Conservation (phyloP, 1,139 yeast species). For the Yamadazyma pseudoaaseri region DNA sequence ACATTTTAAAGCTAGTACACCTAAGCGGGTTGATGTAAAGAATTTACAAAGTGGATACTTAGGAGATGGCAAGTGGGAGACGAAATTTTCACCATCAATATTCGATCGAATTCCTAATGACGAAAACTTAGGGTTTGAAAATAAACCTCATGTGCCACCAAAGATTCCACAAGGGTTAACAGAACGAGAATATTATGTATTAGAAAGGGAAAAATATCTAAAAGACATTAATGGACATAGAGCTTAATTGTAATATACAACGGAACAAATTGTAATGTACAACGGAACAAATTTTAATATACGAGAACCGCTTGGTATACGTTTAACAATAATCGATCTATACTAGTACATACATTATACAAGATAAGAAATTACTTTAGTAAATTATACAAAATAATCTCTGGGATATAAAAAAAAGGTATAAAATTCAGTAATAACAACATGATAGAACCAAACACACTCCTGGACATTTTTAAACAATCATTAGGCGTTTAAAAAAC, state of each 20-base stretch:
- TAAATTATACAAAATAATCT: conserved; percentile 13
- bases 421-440: conserved; percentile 11
- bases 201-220: conserved; percentile 42
- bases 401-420: conserved; percentile 8
- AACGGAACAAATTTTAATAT: no score
- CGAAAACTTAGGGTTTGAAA: conserved; percentile 25
- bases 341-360: conserved; percentile 16
- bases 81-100: conserved; percentile 40
- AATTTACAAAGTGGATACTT: conserved; percentile 33
- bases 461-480: neutral
- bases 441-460: conserved; percentile 11
- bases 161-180: conserved; percentile 53
- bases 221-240: conserved; percentile 44
- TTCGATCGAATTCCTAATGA: conserved; percentile 30
- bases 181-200: conserved; percentile 46
- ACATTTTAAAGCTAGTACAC: conserved; percentile 22
- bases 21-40: conserved; percentile 23
- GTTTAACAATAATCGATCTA: conserved; percentile 6
- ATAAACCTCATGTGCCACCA: conserved; percentile 51
- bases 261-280: neutral
- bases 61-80: conserved; percentile 39
- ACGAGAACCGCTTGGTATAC: neutral
- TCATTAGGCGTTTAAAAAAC: neutral
- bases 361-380: conserved; percentile 4
- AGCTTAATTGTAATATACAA: conserved; percentile 9